phyloP scores from a whole-genome alignment of 1,284 basidiomycete species.

The Ustilago curta region DNA sequence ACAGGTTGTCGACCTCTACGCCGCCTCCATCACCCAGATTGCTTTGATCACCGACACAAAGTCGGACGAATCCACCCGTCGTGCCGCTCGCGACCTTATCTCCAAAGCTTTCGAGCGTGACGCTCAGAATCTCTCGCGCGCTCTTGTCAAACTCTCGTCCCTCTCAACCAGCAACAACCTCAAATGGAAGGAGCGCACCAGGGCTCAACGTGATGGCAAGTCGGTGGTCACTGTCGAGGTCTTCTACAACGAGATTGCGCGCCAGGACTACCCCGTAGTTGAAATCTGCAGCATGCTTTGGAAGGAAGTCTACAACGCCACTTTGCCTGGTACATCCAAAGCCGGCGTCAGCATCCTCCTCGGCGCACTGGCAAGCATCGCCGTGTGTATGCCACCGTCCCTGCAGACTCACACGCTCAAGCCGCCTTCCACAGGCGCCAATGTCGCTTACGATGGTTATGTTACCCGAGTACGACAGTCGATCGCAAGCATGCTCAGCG shows the following conservation, averaged over 20 bases:
- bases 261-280: conserved; percentile 28
- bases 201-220: conserved; percentile 28
- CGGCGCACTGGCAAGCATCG: conserved; percentile 37
- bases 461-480: conserved; percentile 39
- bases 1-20: conserved; percentile 59
- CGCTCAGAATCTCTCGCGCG: conserved; percentile 23
- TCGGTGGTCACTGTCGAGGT: conserved; percentile 11
- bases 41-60: conserved; percentile 40
- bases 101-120: conserved; percentile 47
- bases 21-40: conserved; percentile 45
- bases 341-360: conserved; percentile 46
- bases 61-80: conserved; percentile 24
- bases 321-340: conserved; percentile 13
- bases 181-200: conserved; percentile 29
- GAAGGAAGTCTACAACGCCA: conserved; percentile 45
- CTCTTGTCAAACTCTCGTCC: conserved; percentile 33
- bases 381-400: conserved; percentile 44
- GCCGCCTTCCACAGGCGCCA: conserved; percentile 16
- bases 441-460: conserved; percentile 41
- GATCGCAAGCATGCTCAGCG: conserved; percentile 35
- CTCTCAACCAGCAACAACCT: conserved; percentile 29
- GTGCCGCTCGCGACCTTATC: conserved; percentile 47
- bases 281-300: conserved; percentile 52
- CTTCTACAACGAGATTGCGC: conserved; percentile 30
- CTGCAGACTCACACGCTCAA: conserved; percentile 51